A percentile compares a stretch with the other conserved stretches of the same genome.
Evolutionary conservation across 148 eudicot species (phyloP).

Genomic region (Camellia lanceoleosa): DNA sequence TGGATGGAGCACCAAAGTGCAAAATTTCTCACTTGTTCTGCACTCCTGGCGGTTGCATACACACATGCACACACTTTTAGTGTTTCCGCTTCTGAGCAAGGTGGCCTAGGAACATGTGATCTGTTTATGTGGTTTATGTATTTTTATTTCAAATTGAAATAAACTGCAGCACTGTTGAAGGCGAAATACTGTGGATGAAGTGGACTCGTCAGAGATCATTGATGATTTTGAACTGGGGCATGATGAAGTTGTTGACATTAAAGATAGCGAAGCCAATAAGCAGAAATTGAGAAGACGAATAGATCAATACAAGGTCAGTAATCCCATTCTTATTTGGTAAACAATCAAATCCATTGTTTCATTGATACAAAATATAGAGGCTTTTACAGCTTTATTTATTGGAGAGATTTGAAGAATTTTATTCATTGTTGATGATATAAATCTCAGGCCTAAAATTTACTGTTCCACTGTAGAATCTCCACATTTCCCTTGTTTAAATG

Average conservation of each 20-base stretch:
- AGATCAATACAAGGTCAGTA: conserved; percentile 69
- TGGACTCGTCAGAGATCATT: conserved; percentile 74
- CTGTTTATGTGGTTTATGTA: background rate
- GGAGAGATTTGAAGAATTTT: background rate
- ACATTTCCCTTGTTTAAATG: background rate
- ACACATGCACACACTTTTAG: no score
- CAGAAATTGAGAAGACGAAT: conserved; percentile 73
- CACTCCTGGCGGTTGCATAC: no score
- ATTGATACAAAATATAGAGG: background rate
- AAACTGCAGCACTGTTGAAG: conserved; percentile 75
- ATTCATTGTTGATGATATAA: background rate
- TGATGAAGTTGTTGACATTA: conserved; percentile 87
- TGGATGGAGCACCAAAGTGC: no score
- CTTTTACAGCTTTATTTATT: background rate
- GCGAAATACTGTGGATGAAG: conserved; percentile 84
- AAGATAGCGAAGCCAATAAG: conserved; percentile 79
- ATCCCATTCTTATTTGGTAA: background rate
- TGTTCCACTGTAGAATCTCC: background rate
- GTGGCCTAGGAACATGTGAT: background rate
- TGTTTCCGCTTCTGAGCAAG: no score
- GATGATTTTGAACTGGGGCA: conserved; percentile 96
- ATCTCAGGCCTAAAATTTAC: background rate
- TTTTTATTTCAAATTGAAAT: background rate
- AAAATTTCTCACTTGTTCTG: no score
- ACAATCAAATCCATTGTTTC: background rate